Evolutionary conservation across 75 land plant species (phyloP).

Genomic region (Cryptomeria japonica): DNA sequence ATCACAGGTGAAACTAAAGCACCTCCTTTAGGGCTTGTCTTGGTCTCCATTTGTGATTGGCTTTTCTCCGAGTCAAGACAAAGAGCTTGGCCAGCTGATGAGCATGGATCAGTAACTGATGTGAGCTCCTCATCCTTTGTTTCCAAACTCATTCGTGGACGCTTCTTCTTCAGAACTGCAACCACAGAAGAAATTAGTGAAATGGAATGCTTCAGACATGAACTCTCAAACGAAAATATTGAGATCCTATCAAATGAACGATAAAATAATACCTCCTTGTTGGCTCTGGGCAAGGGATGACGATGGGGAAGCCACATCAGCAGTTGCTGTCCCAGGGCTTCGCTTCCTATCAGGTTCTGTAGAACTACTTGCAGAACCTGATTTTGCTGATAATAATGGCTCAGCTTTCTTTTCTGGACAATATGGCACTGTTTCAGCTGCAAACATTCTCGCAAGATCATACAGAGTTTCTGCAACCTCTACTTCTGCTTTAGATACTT

Average conservation of each 20-base stretch:
- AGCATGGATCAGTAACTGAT: not conserved
- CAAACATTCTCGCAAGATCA: constrained; percentile 33
- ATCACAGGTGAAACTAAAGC: not conserved
- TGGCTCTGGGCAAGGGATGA: not conserved
- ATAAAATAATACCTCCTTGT: not conserved
- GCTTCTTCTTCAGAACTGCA: not conserved
- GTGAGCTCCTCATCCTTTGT: not conserved
- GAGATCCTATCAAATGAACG: not conserved
- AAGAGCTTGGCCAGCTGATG: not conserved
- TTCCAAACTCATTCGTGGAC: not conserved
- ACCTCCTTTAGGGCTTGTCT: not conserved
- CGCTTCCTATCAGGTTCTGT: not conserved
- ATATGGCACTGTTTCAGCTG: constrained; percentile 16
- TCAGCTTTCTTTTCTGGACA: constrained; percentile 17
- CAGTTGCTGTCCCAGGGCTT: not conserved
- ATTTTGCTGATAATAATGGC: not conserved
- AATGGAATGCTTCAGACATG: not conserved
- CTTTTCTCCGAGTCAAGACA: not conserved
- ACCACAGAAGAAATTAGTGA: not conserved
- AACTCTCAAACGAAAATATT: not conserved
- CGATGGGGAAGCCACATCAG: not conserved
- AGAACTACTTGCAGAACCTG: not conserved
- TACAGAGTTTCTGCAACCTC: constrained; percentile 44
- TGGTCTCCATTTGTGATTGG: not conserved
- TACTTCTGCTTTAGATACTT: constrained; percentile 33